Base-by-base conservation (phyloP, 2,329 filamentous ascomycete genomes). In the Cladosporium colombiae region DNA sequence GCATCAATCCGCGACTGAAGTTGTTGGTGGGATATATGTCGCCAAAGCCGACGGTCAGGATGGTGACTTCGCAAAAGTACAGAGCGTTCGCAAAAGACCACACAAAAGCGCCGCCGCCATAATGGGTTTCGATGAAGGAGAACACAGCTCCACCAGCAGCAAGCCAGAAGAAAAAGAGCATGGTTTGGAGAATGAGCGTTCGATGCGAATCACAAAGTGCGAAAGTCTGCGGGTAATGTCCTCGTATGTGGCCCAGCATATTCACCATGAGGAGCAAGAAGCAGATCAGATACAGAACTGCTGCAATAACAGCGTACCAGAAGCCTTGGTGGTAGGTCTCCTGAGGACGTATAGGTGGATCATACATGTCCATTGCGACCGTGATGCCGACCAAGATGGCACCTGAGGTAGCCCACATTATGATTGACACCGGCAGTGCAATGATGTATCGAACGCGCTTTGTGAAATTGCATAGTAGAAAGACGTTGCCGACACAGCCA, bases 141-240 rank as follows among this genome's bases (percentile, higher is more conserved):
- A 95, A 97, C 0, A 96, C 80, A 0, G 89, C 85, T 0, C 89
- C 92, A 0, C 93, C 93, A 2, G 92, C 78, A 0, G 91, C 87
- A 0, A 97, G 81, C 82, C 95, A 97, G 57, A 91, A 79, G 61
- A 96, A 88, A 74, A 96, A 91, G 64, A 91, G 81, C 78, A 96
- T 96, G 1, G 92, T 96, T 78, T 97, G 93, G 31, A 97, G 79
- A 82, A 97, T 97, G 25, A 97, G 81, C 0, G 92, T 97, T 11
- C 93, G 86, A 77, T 97, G 93, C 67, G 89, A 90, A 62, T 89
- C 86, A 0, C 90, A 93, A 27, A 97, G 82, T 4, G 84, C 81
- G 70, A 97, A 97, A 72, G 92, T 89, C 70, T 91, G 89, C 7
- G 85, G 84, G 72, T 96, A 97, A 70, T 91, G 90, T 0, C 88